Evolutionary conservation across 2,329 filamentous ascomycete species (phyloP).

Genomic region (Pseudopyrenochaeta lycopersici): DNA sequence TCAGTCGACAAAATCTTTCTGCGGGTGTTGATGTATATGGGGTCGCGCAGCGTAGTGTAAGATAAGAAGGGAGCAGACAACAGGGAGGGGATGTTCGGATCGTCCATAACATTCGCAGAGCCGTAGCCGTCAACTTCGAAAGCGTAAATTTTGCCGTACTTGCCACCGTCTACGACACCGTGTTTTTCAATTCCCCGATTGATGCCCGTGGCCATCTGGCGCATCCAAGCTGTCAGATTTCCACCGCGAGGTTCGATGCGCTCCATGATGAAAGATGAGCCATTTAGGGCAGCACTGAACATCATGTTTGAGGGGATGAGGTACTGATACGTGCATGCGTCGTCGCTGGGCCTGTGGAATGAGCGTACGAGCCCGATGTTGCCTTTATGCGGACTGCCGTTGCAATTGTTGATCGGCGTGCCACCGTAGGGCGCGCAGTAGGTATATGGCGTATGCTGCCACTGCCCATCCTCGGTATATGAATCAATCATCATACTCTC

Average conservation of each 20-base stretch:
- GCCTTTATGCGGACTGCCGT: constrained; percentile 57
- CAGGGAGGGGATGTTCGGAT: constrained; percentile 74
- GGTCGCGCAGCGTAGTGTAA: constrained; percentile 55
- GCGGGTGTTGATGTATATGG: constrained; percentile 57
- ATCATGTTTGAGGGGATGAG: constrained; percentile 71
- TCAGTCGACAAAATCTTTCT: constrained; percentile 50
- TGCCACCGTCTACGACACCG: constrained; percentile 48
- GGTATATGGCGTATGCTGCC: constrained; percentile 56
- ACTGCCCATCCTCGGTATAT: constrained; percentile 55
- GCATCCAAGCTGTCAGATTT: constrained; percentile 65
- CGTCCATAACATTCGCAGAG: constrained; percentile 70
- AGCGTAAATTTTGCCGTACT: constrained; percentile 54
- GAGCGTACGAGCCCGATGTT: constrained; percentile 59
- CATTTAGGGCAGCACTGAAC: constrained; percentile 70
- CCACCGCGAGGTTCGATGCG: constrained; percentile 53
- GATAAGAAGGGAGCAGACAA: constrained; percentile 71
- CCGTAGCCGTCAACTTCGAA: constrained; percentile 60
- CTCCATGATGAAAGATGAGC: constrained; percentile 61
- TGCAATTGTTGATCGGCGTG: constrained; percentile 62
- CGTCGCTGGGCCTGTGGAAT: constrained; percentile 60
- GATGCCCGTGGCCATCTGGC: constrained; percentile 59
- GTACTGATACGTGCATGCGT: constrained; percentile 60
- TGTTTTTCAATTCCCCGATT: constrained; percentile 54
- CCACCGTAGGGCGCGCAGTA: constrained; percentile 56
- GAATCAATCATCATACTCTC: constrained; percentile 58